phyloP scores from a whole-genome alignment of 2,329 filamentous ascomycete species.

The Tolypocladium nubicola region DNA sequence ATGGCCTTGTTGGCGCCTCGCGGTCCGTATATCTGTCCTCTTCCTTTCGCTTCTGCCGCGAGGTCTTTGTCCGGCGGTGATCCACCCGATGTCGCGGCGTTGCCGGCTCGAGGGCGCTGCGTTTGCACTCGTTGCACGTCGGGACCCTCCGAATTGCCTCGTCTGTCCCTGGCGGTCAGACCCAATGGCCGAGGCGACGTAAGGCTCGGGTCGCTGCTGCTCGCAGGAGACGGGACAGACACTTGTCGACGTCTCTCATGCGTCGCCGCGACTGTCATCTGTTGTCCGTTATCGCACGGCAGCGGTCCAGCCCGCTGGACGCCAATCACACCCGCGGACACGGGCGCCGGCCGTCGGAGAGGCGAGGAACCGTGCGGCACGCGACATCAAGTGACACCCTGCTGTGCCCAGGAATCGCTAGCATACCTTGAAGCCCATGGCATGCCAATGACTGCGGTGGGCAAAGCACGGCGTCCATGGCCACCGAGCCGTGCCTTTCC shows the following conservation, averaged over 20 bases:
- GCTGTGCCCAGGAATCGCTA: not conserved
- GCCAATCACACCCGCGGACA: not conserved
- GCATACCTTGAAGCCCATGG: not conserved
- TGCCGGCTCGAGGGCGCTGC: not conserved
- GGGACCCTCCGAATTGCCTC: not conserved
- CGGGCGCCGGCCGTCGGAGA: not conserved
- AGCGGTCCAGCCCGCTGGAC: not conserved
- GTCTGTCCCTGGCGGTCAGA: constrained; percentile 1
- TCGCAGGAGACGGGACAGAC: not conserved
- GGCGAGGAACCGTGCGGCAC: not conserved
- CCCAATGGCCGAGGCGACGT: not conserved
- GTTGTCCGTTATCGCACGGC: not conserved
- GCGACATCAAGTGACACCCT: not conserved
- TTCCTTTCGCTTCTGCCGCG: not conserved
- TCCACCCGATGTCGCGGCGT: not conserved
- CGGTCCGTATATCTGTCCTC: not conserved
- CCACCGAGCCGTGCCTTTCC: not conserved
- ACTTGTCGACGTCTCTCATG: not conserved
- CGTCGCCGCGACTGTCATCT: not conserved
- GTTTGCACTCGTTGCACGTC: not conserved
- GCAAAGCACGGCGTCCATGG: not conserved
- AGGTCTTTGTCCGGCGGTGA: not conserved
- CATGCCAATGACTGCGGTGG: not conserved
- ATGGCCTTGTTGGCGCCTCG: not conserved
- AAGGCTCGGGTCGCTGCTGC: not conserved